Base-by-base conservation (phyloP, 1,284 basidiomycete genomes). In the Mycena sp. region DNA sequence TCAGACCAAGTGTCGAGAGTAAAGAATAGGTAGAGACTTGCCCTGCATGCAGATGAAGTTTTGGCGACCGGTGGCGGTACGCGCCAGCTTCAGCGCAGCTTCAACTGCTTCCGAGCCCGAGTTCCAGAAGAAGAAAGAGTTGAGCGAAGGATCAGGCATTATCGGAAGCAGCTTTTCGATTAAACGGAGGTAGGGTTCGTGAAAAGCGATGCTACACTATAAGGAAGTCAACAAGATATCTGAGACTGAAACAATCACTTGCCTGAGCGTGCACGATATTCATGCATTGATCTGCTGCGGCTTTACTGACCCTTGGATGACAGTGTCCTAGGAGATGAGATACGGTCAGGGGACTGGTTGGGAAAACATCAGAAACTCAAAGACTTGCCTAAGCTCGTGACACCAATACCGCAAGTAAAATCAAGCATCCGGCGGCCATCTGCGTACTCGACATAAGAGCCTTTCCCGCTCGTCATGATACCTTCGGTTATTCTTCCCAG, bases 101-200 rank as follows among this genome's bases (percentile, higher is more conserved):
- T 98, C 94, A 40, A 95, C 85, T 0, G 94, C 95, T 74, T 98
- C 95, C 3, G 94, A 91, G 16, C 95, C 95, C 6, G 95, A 97
- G 82, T 96, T 98, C 92, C 93, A 95, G 78, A 96, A 93, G 85
- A 94, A 97, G 85, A 98, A 96, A n/a, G 94, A 94, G 77, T 96
- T 92, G 44, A 98, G 85, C 3, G 94, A 95, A 0, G 88, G 83
- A 77, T 97, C 82, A 1, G 96, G 94, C 87, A 95, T 92, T 67
- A 92, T 78, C 1, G 93, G 91, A n/a, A 94, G 77, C 9, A 95
- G 83, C 63, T 84, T 85, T 73, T 94, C 85, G 69, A 95, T 90
- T 67, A 95, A 87, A 54, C 87, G 81, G 21, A 94, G 82, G 75
- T 94, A 93, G 0, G 91, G 91, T 64, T 83, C 85, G 67, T 92